phyloP scores from a whole-genome alignment of 2,329 filamentous ascomycete species.

The Macrophomina phaseolina region DNA sequence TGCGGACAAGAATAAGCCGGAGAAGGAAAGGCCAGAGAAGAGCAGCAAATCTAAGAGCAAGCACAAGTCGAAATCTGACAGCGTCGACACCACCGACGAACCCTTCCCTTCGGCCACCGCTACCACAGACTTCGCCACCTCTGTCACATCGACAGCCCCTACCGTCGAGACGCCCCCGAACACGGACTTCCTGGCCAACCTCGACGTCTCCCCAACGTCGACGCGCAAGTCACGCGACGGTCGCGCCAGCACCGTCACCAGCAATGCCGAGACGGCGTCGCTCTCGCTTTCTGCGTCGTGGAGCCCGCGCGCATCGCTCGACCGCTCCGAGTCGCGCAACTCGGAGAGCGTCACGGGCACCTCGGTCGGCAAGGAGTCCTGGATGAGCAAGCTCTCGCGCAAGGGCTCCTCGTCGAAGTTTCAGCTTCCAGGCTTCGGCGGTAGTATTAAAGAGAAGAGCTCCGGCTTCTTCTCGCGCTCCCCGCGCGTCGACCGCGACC shows the following conservation, averaged over 20 bases:
- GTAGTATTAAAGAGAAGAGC: constrained; percentile 19
- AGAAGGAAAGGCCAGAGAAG: constrained; percentile 15
- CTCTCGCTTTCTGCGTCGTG: constrained; percentile 34
- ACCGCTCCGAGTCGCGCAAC: constrained; percentile 46
- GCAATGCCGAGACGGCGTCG: constrained; percentile 8
- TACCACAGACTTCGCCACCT: constrained; percentile 40
- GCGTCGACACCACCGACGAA: neutral
- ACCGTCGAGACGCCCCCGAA: neutral
- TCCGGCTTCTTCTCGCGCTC: constrained; percentile 43
- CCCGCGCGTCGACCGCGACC: constrained; percentile 41
- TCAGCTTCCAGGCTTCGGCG: constrained; percentile 38
- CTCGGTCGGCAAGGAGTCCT: constrained; percentile 49
- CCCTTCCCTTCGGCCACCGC: constrained; percentile 30
- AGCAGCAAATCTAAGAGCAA: constrained; percentile 6
- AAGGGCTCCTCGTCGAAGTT: constrained; percentile 56
- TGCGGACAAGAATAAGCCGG: constrained; percentile 17
- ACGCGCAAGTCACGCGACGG: constrained; percentile 25
- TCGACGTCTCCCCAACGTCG: constrained; percentile 31
- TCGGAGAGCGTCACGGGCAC: constrained; percentile 39
- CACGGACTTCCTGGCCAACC: neutral
- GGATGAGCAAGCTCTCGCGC: constrained; percentile 57
- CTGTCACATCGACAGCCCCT: constrained; percentile 19
- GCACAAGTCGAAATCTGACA: neutral
- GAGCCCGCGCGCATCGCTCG: constrained; percentile 47
- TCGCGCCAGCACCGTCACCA: constrained; percentile 27